Conservation (phyloP, 208 protist genomes). For the Histomonas meleagridis region DNA sequence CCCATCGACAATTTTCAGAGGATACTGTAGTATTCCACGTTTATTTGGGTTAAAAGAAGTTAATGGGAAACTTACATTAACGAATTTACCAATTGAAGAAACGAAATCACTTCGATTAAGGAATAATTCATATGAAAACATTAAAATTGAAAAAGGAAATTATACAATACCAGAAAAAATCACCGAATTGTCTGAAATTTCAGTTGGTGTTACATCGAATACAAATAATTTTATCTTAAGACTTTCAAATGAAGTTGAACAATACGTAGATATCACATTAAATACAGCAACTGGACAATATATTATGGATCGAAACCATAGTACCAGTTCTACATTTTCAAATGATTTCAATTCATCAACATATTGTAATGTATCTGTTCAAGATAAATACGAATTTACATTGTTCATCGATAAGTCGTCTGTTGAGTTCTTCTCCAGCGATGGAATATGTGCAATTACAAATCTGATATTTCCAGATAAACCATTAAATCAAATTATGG, state of each 20-base stretch:
- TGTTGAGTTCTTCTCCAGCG: neutral
- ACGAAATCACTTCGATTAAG: neutral
- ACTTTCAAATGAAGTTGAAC: neutral
- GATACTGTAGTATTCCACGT: neutral
- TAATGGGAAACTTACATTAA: neutral
- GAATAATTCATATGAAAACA: neutral
- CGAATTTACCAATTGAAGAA: neutral
- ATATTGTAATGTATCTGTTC: neutral
- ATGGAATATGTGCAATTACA: neutral
- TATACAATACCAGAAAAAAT: neutral
- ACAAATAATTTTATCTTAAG: neutral
- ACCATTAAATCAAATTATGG: neutral
- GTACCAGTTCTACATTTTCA: neutral
- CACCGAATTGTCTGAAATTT: neutral
- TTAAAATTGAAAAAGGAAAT: neutral
- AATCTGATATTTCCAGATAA: neutral
- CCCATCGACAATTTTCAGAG: neutral
- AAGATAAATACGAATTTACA: neutral
- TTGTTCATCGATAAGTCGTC: neutral
- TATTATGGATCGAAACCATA: neutral
- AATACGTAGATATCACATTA: neutral
- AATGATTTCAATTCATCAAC: neutral
- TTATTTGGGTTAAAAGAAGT: neutral
- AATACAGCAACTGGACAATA: neutral
- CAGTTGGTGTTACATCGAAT: neutral